Base-by-base conservation (phyloP, 2,329 filamentous ascomycete species). In the Trichoderma atrobrunneum region DNA sequence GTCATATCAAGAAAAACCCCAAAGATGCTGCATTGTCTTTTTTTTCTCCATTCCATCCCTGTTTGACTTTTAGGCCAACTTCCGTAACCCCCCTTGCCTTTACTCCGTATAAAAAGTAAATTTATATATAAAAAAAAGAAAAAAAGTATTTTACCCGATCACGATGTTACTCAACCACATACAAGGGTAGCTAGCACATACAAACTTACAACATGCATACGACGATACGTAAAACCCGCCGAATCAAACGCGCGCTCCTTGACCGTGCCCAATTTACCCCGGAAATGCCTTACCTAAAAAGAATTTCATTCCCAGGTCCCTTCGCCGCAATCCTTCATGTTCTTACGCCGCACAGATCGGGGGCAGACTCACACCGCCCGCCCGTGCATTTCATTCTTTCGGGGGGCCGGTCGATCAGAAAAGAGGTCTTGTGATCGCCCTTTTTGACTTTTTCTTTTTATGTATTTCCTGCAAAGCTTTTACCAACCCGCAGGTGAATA, bases 361-460 rank as follows among this genome's bases (percentile, higher is more conserved):
- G 18, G 43, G 34, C 1, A 1, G 1, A 18, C n/a, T 24, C 48
- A 54, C 48, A 54, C 48, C 48, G 48, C 48, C 48, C 48, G 48
- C 48, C 48, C 48, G 48, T 54, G 54, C 64, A 24, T 24, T 36
- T 43, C 39, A 43, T 43, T 43, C 54, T 30, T 56, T 56, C 36
- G 43, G n/a, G 56, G 28, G 16, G 12, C 36, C 43, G 56, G 56
- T 18, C 24, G 18, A 69, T 51, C 34, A 28, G 10, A 57, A 30
- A 30, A 10, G 16, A 60, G 21, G 57, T 62, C 57, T 61, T 70
- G 66, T 70, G 65, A 62, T 70, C 66, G 28, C 66, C 64, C 32
- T 39, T 57, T 30, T 30, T 59, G 10, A 32, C 28, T 59, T 59
- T 59, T n/a, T 60, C 1, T 11, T 59, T 32, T 32, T n/a, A 14